Percentiles rank a stretch among this genome's conserved stretches.
Evolutionary conservation across 2,329 filamentous ascomycete genomes (phyloP).

Genomic region (Trichocomaceae sp.): DNA sequence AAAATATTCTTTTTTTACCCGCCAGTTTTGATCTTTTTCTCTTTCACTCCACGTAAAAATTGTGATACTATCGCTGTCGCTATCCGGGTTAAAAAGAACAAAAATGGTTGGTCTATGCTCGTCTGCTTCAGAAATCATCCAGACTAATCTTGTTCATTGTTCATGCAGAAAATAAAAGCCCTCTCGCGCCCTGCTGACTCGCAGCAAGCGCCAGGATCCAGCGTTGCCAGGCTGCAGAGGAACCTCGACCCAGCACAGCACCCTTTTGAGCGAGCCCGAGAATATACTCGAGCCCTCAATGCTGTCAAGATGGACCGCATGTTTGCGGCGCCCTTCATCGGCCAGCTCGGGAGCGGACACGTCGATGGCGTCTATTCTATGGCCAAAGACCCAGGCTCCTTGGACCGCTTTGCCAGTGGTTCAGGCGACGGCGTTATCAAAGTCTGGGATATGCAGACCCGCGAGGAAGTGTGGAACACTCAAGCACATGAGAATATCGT

Average conservation of each 20-base stretch:
- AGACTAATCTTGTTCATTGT: not conserved
- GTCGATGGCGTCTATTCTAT: slow-evolving; percentile 83
- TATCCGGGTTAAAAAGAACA: not conserved
- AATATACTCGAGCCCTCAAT: slow-evolving; percentile 72
- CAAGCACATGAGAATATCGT: slow-evolving; percentile 90
- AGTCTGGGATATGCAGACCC: slow-evolving; percentile 73
- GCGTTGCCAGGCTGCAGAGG: slow-evolving; percentile 40
- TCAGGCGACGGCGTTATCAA: slow-evolving; percentile 92
- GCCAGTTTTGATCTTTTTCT: slow-evolving; percentile 4
- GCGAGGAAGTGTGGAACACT: slow-evolving; percentile 67
- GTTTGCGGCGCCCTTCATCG: slow-evolving; percentile 79
- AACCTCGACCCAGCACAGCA: slow-evolving; percentile 75
- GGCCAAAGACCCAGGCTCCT: slow-evolving; percentile 68
- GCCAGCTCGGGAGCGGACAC: slow-evolving; percentile 80
- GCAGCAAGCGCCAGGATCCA: slow-evolving; percentile 43
- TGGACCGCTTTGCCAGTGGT: slow-evolving; percentile 71
- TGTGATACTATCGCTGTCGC: not conserved
- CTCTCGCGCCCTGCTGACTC: slow-evolving; percentile 42
- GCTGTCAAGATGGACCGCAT: slow-evolving; percentile 90
- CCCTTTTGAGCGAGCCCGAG: slow-evolving; percentile 82
- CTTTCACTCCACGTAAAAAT: not conserved
- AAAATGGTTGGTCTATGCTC: not conserved
- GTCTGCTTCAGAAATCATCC: not conserved
- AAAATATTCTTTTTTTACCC: slow-evolving; percentile 11
- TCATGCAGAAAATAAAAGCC: slow-evolving; percentile 55